Percentiles rank a stretch among this genome's conserved stretches.
Conservation (phyloP, 352 stramenopile genomes). For the Globisporangium carolinianum region DNA sequence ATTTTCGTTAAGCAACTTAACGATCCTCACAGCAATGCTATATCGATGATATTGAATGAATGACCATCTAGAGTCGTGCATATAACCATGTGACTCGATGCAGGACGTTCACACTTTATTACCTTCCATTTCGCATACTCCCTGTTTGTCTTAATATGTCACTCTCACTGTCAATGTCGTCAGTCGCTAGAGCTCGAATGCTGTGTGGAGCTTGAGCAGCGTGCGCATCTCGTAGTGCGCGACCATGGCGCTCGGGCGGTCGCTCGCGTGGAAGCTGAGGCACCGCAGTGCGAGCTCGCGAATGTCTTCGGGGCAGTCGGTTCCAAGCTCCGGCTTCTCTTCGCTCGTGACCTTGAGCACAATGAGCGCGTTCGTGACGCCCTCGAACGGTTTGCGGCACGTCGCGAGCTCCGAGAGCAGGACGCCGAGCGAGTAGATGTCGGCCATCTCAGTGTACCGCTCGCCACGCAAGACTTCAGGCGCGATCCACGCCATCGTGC, state of each 20-base stretch:
- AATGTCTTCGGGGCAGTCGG: slow-evolving; percentile 61
- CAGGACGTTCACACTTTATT: no score
- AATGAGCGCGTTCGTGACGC: slow-evolving; percentile 59
- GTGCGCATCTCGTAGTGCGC: slow-evolving; percentile 73
- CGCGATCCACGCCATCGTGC: slow-evolving; percentile 83
- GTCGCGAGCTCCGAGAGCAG: slow-evolving; percentile 71
- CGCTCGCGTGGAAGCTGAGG: slow-evolving; percentile 54
- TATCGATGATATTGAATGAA: no score
- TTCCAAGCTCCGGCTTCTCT: slow-evolving; percentile 51
- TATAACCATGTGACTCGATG: no score
- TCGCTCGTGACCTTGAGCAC: slow-evolving; percentile 71
- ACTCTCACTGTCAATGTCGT: not conserved
- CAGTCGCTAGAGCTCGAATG: slow-evolving; percentile 32
- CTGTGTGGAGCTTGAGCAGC: slow-evolving; percentile 55
- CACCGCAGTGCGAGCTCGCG: slow-evolving; percentile 48
- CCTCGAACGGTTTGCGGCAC: slow-evolving; percentile 58
- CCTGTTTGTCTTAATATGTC: not conserved
- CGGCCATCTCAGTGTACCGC: slow-evolving; percentile 80
- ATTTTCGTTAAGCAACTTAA: no score
- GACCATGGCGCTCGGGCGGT: slow-evolving; percentile 64
- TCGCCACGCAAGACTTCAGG: slow-evolving; percentile 72
- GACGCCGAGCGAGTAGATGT: slow-evolving; percentile 85
- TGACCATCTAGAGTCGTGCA: no score
- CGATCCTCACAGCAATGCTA: no score
- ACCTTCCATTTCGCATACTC: no score